Evolutionary conservation across 768 basidiomycete genomes (phyloP), one percentile per base, ranked within the genome.

Genomic region (Strobilomyces dryophilus): DNA sequence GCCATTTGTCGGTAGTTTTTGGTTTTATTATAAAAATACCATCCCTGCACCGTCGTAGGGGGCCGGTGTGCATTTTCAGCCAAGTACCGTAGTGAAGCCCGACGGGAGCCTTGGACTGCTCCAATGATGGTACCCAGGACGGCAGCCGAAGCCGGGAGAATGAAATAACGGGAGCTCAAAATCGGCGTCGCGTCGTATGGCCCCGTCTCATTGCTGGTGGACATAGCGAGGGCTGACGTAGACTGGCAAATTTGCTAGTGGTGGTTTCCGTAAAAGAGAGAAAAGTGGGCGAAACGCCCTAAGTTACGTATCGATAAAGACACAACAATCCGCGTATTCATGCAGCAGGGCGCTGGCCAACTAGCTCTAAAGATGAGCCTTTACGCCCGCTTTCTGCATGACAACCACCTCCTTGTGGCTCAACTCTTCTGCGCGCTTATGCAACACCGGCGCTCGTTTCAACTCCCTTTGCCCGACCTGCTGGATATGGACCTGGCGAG

Each of bases 21-120:
- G 27, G 91, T 93, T 76, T 95, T 95, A 68, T 92, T 89, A 82
- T 95, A 95, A 62, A 92, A 88, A 70, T 94, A 95, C 92, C 93
- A 95, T 53, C 93, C 93, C 60, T 86, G 82, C 53, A 92, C 79
- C 29, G 93, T 95, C 60, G 73, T 85, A 20, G 92, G 92, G 45
- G 87, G 79, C 51, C 90, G 79, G 70, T 95, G 93, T 41, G 85
- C 92, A 67, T 95, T 95, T 70, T 95, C 92, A n/a, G 92, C 92
- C 46, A 94, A 78, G 69, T 89, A 95, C 47, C 83, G 85, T 66
- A 93, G 73, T 12, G 82, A 79, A n/a, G 87, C 83, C 44, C 70
- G 75, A 41, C 87, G 80, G 11, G 84, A 83, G 18, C 86, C 87
- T 18, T 89, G 84, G 60, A 87, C 77, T 21, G 83, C 72, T n/a